A percentile compares a stretch with the other conserved stretches of the same genome.
Conservation (phyloP, 164 flowering plant genomes). For the Vitis labrusca region DNA sequence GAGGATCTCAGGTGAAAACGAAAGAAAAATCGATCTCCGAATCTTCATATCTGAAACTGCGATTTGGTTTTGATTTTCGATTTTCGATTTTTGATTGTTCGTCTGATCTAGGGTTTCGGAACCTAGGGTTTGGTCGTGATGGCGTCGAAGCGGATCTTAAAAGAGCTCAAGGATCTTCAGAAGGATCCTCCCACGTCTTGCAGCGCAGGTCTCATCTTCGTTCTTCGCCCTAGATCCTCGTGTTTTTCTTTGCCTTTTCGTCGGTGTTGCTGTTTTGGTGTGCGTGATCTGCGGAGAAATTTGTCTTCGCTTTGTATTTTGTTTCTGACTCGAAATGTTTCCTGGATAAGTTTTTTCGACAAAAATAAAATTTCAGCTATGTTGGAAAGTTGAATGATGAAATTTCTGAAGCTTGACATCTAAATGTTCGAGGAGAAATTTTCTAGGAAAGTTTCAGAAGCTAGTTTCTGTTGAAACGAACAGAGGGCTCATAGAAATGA, state of each 20-base stretch:
- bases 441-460: no score
- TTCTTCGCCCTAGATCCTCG: background rate
- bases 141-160: slow-evolving; percentile 48
- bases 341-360: no score
- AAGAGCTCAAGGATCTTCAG: slow-evolving; percentile 51
- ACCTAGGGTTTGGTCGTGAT: slow-evolving; percentile 10
- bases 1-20: slow-evolving; percentile 10
- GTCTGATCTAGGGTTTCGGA: slow-evolving; percentile 10
- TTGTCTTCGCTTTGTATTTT: no score
- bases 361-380: no score
- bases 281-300: no score
- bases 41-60: slow-evolving; percentile 5
- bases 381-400: no score
- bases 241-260: background rate
- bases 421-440: no score
- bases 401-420: no score
- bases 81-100: background rate
- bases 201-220: slow-evolving; percentile 35
- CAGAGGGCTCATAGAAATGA: no score
- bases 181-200: slow-evolving; percentile 53
- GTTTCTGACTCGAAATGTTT: no score
- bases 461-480: no score
- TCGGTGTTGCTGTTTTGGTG: background rate
- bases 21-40: no score
- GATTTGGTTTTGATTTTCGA: background rate